phyloP scores from a whole-genome alignment of 345 rosid genomes.

The Gossypium arboreum region DNA sequence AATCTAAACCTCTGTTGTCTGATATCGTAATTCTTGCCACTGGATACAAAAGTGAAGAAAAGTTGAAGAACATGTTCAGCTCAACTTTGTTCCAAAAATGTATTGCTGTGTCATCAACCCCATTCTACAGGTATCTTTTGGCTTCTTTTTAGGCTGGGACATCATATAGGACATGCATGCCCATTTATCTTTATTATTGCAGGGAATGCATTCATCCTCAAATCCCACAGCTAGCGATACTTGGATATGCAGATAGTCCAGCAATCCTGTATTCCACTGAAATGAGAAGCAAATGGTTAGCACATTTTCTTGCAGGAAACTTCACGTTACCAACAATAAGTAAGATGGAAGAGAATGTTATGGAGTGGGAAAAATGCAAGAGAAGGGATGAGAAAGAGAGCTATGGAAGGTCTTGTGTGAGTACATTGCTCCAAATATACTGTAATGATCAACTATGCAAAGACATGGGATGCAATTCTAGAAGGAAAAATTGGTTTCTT shows the following conservation, averaged over 20 bases:
- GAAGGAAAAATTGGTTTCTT: conserved; percentile 33
- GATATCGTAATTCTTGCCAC: conserved; percentile 31
- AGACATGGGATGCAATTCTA: conserved; percentile 37
- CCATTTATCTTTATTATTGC: background rate
- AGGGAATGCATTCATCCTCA: conserved; percentile 35
- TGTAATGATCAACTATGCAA: conserved; percentile 39
- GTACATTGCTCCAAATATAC: conserved; percentile 23
- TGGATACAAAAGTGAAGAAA: conserved; percentile 26
- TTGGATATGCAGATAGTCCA: conserved; percentile 24
- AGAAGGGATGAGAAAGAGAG: conserved; percentile 10
- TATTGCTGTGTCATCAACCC: conserved; percentile 18
- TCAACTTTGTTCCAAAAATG: conserved; percentile 20
- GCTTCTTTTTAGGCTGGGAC: background rate
- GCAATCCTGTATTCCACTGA: conserved; percentile 17
- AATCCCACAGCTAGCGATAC: conserved; percentile 27
- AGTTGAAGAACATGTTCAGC: conserved; percentile 22
- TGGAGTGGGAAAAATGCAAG: conserved; percentile 28
- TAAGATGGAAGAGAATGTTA: conserved; percentile 27
- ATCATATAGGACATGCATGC: background rate
- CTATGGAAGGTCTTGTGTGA: conserved; percentile 26
- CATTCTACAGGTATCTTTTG: conserved; percentile 23
- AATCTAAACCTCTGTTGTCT: background rate
- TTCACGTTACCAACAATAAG: conserved; percentile 23
- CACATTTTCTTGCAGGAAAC: conserved; percentile 23
- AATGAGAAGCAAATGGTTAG: conserved; percentile 26